A percentile compares a stretch with the other conserved stretches of the same genome.
Evolutionary conservation across 768 basidiomycete genomes (phyloP).

Genomic region (Lepiota brunneoincarnata): DNA sequence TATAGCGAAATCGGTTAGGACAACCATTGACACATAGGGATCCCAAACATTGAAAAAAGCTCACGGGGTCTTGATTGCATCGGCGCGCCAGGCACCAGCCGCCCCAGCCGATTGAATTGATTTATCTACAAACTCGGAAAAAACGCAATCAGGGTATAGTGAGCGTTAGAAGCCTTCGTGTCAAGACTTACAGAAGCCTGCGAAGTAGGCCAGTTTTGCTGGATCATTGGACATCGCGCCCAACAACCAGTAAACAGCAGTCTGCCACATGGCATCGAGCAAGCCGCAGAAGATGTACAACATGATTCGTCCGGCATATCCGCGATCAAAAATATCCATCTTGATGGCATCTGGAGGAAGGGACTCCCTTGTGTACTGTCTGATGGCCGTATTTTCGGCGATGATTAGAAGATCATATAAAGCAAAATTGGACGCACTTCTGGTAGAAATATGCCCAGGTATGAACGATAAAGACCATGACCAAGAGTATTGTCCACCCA

Average conservation of each 20-base stretch:
- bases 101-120: constrained; percentile 75
- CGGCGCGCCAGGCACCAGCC: constrained; percentile 71
- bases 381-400: constrained; percentile 14
- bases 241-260: constrained; percentile 77
- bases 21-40: not conserved
- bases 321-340: constrained; percentile 58
- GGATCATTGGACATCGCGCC: constrained; percentile 84
- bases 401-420: not conserved
- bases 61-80: constrained; percentile 61
- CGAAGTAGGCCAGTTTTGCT: constrained; percentile 72
- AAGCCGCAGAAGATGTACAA: constrained; percentile 73
- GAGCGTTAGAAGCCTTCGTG: no score
- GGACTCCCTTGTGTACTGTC: constrained; percentile 61
- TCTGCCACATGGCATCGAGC: constrained; percentile 85
- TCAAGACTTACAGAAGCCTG: constrained; percentile 70
- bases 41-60: constrained; percentile 20
- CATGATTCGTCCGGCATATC: constrained; percentile 53
- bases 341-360: constrained; percentile 35
- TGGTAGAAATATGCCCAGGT: constrained; percentile 78
- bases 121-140: constrained; percentile 41
- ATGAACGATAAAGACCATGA: constrained; percentile 69
- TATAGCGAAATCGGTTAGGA: constrained; percentile 12
- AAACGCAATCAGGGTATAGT: not conserved
- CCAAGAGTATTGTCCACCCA: constrained; percentile 65
- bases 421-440: constrained; percentile 37